Evolutionary conservation across 306 rosid genomes (phyloP), one percentile per base, ranked within the genome.

Genomic region (Rubus idaeus): DNA sequence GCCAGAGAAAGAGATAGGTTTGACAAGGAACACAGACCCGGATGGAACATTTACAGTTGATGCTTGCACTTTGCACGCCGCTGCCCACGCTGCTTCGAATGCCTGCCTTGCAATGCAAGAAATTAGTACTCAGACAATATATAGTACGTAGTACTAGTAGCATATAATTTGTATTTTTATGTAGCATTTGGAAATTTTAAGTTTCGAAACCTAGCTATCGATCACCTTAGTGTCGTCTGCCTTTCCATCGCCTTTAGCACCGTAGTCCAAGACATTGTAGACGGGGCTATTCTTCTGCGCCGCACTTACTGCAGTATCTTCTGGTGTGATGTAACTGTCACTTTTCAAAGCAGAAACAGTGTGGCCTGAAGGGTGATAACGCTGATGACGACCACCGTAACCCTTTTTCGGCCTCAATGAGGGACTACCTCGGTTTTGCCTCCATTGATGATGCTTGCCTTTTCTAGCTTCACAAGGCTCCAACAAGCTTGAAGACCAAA

Each of bases 171-270:
- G 46, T 37, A 39, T 13, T 6, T 21, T 21, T 40, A 9, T 42
- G 67, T 57, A 20, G 12, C 57, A 20, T 20, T 4, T n/a, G 14
- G 40, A 35, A 56, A 10, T 21, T 13, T 13, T 1, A 8, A 14
- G 8, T 16, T 44, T 21, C 20, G 8, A 41, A 58, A 39, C 42
- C 46, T 37, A 64, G 69, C 45, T 13, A 63, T 16, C 9, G 35
- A 12, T 82, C 21, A 92, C 97, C 96, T 90, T 83, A 9, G 97
- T 90, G 76, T 92, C 97, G 49, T 92, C 97, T 9, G 84, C 70
- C 45, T 20, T 76, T n/a, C 97, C 97, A 81, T 92, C 92, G 6
- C 97, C 97, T 80, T 90, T 88, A 52, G 97, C 97, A 42, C 91
- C 96, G 73, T 76, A 90, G 40, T 87, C 69, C 80, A 88, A 75